Percentiles rank a stretch among this genome's conserved stretches.
Evolutionary conservation across 148 eudicot genomes (phyloP).

Genomic region (Silene latifolia): DNA sequence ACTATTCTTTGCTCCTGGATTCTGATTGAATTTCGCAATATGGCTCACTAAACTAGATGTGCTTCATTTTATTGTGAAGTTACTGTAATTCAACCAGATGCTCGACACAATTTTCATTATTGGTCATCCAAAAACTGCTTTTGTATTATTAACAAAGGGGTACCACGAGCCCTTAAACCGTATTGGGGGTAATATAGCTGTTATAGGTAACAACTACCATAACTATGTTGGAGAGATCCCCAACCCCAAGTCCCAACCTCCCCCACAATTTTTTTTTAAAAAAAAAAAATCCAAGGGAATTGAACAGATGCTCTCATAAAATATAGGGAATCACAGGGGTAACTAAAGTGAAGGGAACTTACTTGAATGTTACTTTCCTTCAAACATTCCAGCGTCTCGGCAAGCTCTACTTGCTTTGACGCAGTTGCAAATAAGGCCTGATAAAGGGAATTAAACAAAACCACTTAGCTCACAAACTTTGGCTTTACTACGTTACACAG

Average conservation of each 20-base stretch:
- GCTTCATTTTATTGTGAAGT: neutral
- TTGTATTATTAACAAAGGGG: neutral
- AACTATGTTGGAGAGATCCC: neutral
- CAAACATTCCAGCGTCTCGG: conserved; percentile 69
- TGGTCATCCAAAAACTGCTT: neutral
- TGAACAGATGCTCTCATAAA: neutral
- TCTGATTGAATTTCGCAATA: neutral
- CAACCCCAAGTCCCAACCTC: neutral
- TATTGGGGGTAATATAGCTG: no score
- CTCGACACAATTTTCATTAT: neutral
- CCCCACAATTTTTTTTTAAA: neutral
- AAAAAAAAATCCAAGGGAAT: neutral
- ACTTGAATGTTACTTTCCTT: conserved; percentile 34
- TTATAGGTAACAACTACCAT: no score
- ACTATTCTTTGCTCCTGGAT: neutral
- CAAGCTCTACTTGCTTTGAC: conserved; percentile 88
- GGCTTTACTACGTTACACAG: neutral
- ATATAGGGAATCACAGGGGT: neutral
- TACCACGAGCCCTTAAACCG: no score
- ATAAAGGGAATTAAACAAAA: neutral
- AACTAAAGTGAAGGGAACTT: neutral
- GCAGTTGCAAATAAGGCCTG: conserved; percentile 84
- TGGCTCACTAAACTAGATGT: neutral
- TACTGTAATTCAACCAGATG: neutral
- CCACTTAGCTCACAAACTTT: conserved; percentile 3